Evolutionary conservation across 2,329 filamentous ascomycete species (phyloP).

Genomic region (Lasiodiplodia theobromae): DNA sequence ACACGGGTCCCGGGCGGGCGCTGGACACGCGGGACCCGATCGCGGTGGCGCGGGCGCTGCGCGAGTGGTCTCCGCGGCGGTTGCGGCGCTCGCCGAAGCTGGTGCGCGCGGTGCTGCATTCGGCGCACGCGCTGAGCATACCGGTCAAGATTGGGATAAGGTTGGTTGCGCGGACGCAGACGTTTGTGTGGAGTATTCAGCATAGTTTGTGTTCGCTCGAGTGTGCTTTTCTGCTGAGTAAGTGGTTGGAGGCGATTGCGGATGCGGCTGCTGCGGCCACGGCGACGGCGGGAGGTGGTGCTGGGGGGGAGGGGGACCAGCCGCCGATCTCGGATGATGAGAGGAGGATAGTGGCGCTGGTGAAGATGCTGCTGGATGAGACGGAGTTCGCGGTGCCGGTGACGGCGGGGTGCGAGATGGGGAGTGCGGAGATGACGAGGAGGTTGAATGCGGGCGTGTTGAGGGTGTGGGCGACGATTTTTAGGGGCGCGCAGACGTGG

Average conservation of each 20-base stretch:
- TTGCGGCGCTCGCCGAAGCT: constrained; percentile 64
- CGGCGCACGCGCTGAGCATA: constrained; percentile 72
- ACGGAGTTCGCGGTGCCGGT: constrained; percentile 45
- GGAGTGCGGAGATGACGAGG: constrained; percentile 40
- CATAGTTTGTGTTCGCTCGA: constrained; percentile 50
- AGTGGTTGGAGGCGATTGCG: constrained; percentile 49
- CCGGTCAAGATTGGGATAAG: constrained; percentile 62
- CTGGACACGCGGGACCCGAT: constrained; percentile 71
- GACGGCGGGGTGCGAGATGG: constrained; percentile 39
- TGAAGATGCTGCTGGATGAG: constrained; percentile 52
- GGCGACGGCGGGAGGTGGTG: too few relatives aligned
- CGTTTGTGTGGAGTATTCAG: constrained; percentile 50
- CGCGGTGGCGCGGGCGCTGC: constrained; percentile 67
- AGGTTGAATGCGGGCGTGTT: constrained; percentile 50
- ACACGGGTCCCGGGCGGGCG: constrained; percentile 65
- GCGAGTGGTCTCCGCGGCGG: constrained; percentile 58
- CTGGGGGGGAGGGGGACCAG: constrained; percentile 34
- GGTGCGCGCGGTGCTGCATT: constrained; percentile 70
- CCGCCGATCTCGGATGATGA: constrained; percentile 49
- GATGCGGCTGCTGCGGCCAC: constrained; percentile 31
- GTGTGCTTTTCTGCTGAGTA: constrained; percentile 50
- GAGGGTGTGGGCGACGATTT: constrained; percentile 52
- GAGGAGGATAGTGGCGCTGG: constrained; percentile 44
- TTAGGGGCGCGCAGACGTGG: constrained; percentile 53
- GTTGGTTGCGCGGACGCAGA: constrained; percentile 49